Base-by-base conservation (phyloP, 768 basidiomycete species). In the Auricularia sp. region DNA sequence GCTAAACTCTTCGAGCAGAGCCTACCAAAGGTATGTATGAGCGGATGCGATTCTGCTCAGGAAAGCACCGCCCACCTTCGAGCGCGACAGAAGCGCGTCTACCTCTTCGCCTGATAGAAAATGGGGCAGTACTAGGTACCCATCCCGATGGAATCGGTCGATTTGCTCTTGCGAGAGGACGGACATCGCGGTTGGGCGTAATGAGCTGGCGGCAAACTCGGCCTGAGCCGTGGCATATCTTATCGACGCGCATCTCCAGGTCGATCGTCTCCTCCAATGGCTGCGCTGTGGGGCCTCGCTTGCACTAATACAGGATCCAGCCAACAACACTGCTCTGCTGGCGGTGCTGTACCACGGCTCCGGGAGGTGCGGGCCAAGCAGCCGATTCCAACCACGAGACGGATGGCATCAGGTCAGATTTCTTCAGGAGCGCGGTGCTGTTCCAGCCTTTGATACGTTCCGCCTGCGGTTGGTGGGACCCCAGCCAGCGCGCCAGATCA, bases 1-100 rank as follows among this genome's bases (percentile, higher is more conserved):
- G 67, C 79, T 81, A 73, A 98, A 96, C 23, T 89, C 83, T n/a
- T 85, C 80, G 21, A 98, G 78, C 16, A 98, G 80, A 33, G 56
- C 10, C 56, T 59, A 34, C 23, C 21, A 23, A 7, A 14, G 6
- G 23, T 29, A 7, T 59, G 16, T 29, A 7, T 59, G 16, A 59
- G 56, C 56, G 29, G 39, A 14, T 42, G 39, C 39, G 8, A 42
- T 42, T 42, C 39, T 33, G 29, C 18, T 29, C 29, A 59, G 5
- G 56, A 51, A 51, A 51, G 18, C 47, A 51, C 21, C 23, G 29
- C 23, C 23, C 66, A 86, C 74, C 67, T 85, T 87, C 1, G 93
- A 83, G n/a, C 89, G 85, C 16, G 69, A 71, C 10, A 96, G 76
- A 36, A 98, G 83, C 16, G 78, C 79, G 11, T 77, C 70, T 0